phyloP scores from a whole-genome alignment of 2,329 filamentous ascomycete genomes.

The Chaetomium olivaceum region DNA sequence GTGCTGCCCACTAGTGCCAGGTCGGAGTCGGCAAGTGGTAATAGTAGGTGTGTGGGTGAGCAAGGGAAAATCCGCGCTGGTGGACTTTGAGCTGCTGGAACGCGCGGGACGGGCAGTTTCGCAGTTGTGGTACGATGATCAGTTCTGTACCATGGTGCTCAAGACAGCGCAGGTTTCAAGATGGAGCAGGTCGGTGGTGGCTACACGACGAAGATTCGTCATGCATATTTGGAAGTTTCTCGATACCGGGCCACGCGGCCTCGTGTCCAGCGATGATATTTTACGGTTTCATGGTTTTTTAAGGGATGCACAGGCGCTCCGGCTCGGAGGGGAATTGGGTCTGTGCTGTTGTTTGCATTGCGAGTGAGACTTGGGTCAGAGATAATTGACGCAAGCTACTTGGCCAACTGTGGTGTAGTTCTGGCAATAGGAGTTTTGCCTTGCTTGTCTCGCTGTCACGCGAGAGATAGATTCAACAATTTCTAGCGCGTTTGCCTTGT shows the following conservation, averaged over 20 bases:
- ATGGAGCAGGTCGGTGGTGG: neutral
- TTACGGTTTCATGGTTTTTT: neutral
- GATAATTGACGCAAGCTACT: neutral
- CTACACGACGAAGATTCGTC: neutral
- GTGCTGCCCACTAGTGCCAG: constrained; percentile 20
- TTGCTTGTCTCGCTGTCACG: neutral
- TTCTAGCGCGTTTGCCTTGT: neutral
- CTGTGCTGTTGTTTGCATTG: neutral
- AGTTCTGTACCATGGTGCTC: too few species aligned
- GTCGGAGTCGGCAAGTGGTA: neutral
- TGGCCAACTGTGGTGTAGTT: neutral
- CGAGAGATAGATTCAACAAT: neutral
- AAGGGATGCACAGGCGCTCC: neutral
- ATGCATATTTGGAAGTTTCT: neutral
- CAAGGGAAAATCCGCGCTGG: neutral
- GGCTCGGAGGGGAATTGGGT: neutral
- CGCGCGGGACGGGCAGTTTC: too few species aligned
- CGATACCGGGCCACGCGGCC: neutral
- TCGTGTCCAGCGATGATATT: neutral
- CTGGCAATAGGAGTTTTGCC: neutral
- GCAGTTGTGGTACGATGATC: too few species aligned
- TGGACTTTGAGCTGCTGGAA: neutral
- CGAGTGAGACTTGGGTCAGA: neutral
- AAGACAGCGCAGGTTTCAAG: neutral
- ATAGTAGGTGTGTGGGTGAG: neutral